Conservation (phyloP, 2,329 filamentous ascomycete genomes). For the Colletotrichum siamense region DNA sequence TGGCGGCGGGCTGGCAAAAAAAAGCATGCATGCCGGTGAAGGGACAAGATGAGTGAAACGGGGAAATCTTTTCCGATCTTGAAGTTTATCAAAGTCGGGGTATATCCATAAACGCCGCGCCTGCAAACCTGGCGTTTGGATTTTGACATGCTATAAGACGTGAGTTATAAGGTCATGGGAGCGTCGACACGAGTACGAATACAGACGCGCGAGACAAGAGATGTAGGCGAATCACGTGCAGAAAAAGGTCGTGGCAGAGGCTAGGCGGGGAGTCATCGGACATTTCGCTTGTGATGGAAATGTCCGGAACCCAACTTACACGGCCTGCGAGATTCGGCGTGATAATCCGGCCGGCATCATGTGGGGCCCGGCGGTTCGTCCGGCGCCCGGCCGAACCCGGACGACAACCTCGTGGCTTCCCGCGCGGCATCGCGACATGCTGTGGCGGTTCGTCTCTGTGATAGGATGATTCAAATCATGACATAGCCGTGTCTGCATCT, state of each 20-base stretch:
- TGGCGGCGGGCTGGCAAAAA: not conserved
- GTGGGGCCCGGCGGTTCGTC: not conserved
- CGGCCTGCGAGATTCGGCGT: not conserved
- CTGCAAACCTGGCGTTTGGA: not conserved
- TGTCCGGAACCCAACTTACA: not conserved
- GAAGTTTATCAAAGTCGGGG: not conserved
- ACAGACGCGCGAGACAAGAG: not conserved
- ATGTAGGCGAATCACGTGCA: not conserved
- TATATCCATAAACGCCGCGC: not conserved
- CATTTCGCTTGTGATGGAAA: not conserved
- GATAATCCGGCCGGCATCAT: not conserved
- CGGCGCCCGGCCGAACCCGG: not conserved
- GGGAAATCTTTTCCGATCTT: not conserved
- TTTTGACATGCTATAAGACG: not conserved
- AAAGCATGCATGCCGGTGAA: not conserved
- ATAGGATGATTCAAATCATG: not conserved
- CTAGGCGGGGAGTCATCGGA: not conserved
- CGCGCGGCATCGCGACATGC: not conserved
- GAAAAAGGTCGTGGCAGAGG: not conserved
- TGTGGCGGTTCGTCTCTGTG: not conserved
- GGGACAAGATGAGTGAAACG: not conserved
- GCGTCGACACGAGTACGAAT: not conserved
- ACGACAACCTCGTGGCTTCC: not conserved
- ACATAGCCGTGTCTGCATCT: not conserved
- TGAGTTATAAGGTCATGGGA: not conserved